Evolutionary conservation across 129 eudicot genomes (phyloP).

Genomic region (Mikania micrantha): DNA sequence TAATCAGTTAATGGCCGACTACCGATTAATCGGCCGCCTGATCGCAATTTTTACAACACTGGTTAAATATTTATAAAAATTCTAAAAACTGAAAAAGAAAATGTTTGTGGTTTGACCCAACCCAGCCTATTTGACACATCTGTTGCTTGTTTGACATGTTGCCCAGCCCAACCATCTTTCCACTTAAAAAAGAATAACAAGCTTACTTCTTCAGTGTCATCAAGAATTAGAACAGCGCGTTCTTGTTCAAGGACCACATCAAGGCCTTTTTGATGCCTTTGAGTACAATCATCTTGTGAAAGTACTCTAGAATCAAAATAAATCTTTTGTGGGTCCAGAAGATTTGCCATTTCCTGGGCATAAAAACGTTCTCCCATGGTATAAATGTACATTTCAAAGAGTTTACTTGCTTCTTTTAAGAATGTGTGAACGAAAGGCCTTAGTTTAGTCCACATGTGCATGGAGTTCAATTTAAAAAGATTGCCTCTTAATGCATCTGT

Average conservation of each 20-base stretch:
- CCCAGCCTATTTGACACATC: background rate
- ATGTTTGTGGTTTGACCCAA: background rate
- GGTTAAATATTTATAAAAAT: too few relatives aligned
- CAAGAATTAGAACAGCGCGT: conserved; percentile 68
- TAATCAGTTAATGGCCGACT: too few relatives aligned
- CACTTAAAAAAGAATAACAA: background rate
- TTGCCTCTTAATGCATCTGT: conserved; percentile 46
- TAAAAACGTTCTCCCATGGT: conserved; percentile 79
- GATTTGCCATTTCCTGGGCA: conserved; percentile 63
- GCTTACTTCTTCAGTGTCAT: conserved; percentile 78
- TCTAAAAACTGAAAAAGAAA: background rate
- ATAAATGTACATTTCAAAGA: conserved; percentile 82
- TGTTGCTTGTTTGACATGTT: background rate
- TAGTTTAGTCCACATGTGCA: conserved; percentile 65
- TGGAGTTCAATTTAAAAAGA: conserved; percentile 43
- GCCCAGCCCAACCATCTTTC: background rate
- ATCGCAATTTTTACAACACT: too few relatives aligned
- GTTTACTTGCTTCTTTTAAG: conserved; percentile 58
- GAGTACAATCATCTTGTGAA: conserved; percentile 57
- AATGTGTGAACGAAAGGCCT: conserved; percentile 71
- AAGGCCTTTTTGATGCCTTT: conserved; percentile 67
- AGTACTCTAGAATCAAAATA: conserved; percentile 65
- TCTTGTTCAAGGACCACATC: conserved; percentile 76
- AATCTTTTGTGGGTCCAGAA: conserved; percentile 56
- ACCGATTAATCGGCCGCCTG: too few relatives aligned